phyloP scores from a whole-genome alignment of 441 rosid genomes.

The Metrosideros polymorpha region DNA sequence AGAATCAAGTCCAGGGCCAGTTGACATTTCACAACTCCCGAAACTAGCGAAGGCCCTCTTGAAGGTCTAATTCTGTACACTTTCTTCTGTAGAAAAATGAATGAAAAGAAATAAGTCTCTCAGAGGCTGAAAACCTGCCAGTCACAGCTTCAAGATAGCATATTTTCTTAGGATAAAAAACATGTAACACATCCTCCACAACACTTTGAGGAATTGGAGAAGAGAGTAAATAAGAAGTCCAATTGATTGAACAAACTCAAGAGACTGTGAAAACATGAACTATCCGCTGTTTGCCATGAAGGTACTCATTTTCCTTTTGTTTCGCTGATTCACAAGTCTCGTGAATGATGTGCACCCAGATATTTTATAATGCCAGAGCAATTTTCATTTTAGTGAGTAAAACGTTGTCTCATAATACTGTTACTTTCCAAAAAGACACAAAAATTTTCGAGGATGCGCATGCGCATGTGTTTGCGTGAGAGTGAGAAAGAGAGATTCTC shows the following conservation, averaged over 20 bases:
- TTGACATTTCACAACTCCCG: conserved; percentile 33
- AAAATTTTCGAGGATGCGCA: not conserved
- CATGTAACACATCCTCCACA: not conserved
- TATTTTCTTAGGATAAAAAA: not conserved
- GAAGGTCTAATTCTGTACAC: not conserved
- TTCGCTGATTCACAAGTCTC: not conserved
- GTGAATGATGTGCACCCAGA: not conserved
- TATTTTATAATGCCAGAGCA: not conserved
- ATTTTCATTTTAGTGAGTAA: not conserved
- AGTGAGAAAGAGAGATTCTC: not conserved
- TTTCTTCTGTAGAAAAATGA: not conserved
- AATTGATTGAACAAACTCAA: not conserved
- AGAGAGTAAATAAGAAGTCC: not conserved
- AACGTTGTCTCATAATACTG: not conserved
- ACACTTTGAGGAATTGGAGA: not conserved
- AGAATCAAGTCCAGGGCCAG: conserved; percentile 75
- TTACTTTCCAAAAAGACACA: not conserved
- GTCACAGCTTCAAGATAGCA: not conserved
- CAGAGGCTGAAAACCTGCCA: not conserved
- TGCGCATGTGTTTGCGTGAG: not conserved
- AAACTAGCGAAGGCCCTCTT: not conserved
- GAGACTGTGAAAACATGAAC: not conserved
- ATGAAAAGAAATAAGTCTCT: not conserved
- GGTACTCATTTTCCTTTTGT: not conserved
- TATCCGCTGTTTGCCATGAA: not conserved